A percentile compares a stretch with the other conserved stretches of the same genome.
Evolutionary conservation across 805 yeast genomes (phyloP).

Genomic region (Candida patagonica): DNA sequence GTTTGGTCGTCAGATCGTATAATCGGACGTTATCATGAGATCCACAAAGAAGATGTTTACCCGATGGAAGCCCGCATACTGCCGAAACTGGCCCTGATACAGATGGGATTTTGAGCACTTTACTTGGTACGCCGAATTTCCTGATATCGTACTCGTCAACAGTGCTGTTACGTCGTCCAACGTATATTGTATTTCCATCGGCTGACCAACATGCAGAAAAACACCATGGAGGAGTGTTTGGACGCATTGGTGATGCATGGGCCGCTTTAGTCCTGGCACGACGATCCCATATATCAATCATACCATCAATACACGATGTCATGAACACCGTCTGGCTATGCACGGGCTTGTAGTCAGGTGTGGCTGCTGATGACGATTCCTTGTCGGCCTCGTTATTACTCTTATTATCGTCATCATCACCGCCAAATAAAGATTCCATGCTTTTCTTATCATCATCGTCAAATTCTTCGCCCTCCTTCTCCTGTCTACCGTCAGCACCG

Average conservation of each 20-base stretch:
- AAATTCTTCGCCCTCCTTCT: slow-evolving; percentile 10
- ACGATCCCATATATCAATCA: slow-evolving; percentile 72
- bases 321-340: slow-evolving; percentile 41
- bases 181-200: slow-evolving; percentile 69
- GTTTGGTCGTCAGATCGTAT: slow-evolving; percentile 55
- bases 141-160: slow-evolving; percentile 49
- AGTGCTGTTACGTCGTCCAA: slow-evolving; percentile 82
- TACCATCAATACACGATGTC: slow-evolving; percentile 78
- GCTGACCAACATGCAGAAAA: slow-evolving; percentile 75
- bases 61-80: slow-evolving; percentile 71
- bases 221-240: slow-evolving; percentile 88
- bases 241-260: slow-evolving; percentile 40
- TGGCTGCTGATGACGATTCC: slow-evolving; percentile 1
- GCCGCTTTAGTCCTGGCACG: slow-evolving; percentile 40
- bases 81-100: slow-evolving; percentile 88
- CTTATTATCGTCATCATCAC: slow-evolving; percentile 36
- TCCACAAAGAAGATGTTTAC: slow-evolving; percentile 72
- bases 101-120: slow-evolving; percentile 63
- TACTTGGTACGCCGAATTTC: slow-evolving; percentile 38
- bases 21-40: slow-evolving; percentile 83
- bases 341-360: not conserved
- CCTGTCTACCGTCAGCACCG: slow-evolving; percentile 7
- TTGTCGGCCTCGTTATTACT: slow-evolving; percentile 5
- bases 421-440: slow-evolving; percentile 53
- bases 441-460: slow-evolving; percentile 21